Conservation (phyloP, 176 grass and related monocot genomes). For the Bolboschoenus planiculmis region DNA sequence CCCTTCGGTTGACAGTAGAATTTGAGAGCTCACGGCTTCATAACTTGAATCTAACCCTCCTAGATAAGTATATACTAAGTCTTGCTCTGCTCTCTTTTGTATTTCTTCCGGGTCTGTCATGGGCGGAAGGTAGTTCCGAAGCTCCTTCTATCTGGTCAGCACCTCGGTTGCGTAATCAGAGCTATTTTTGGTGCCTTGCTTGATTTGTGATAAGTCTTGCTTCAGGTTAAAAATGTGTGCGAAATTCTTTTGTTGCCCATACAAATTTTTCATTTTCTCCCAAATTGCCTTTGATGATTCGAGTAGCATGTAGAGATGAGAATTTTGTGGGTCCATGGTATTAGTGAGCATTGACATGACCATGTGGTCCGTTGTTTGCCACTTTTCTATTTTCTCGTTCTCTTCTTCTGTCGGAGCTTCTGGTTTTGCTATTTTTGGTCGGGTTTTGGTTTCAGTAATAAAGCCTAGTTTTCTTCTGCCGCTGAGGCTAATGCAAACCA, state of each 20-base stretch:
- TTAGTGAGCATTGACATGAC: neutral
- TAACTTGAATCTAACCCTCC: neutral
- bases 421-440: too few species aligned
- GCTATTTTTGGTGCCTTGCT: neutral
- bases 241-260: neutral
- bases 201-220: neutral
- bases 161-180: neutral
- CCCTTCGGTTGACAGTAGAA: neutral
- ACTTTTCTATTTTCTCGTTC: too few species aligned
- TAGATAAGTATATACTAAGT: neutral
- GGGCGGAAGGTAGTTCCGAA: neutral
- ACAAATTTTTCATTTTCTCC: neutral
- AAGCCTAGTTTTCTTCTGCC: too few species aligned
- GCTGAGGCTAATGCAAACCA: too few species aligned
- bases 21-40: neutral
- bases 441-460: too few species aligned
- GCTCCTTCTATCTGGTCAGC: neutral
- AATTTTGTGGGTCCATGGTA: neutral
- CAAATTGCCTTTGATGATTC: neutral
- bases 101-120: neutral
- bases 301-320: neutral
- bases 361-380: neutral
- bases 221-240: neutral
- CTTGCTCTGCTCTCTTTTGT: neutral
- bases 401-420: too few species aligned